These are phyloP conservation scores for Ceratobasidium sp. DNA, from an alignment of 1,284 basidiomycete species.

Conservation along the genomic window DNA sequence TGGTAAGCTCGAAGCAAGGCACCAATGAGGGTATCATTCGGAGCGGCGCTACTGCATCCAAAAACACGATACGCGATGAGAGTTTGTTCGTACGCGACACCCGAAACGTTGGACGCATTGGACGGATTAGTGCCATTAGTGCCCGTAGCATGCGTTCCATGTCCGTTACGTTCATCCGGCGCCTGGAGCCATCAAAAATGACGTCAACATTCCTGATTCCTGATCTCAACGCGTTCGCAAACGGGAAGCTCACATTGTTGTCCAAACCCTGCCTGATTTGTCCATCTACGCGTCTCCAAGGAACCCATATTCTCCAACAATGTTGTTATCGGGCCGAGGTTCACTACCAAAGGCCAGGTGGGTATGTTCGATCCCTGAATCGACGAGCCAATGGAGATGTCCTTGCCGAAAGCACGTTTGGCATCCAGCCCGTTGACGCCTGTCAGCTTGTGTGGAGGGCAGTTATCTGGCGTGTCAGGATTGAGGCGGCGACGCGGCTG, in stretches of 20 bases:
- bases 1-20: constrained; percentile 51
- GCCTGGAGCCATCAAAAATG: constrained; percentile 8
- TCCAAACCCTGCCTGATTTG: background rate
- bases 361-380: constrained; percentile 62
- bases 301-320: constrained; percentile 60
- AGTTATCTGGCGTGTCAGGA: no score
- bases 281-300: constrained; percentile 54
- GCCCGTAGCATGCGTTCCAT: constrained; percentile 59
- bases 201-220: no score
- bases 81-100: constrained; percentile 38
- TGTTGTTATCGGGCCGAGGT: constrained; percentile 60
- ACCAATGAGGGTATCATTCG: constrained; percentile 46
- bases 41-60: constrained; percentile 28
- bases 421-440: constrained; percentile 60
- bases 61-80: constrained; percentile 45
- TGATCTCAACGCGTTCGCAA: background rate
- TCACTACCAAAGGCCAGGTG: constrained; percentile 62
- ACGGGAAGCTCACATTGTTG: constrained; percentile 18
- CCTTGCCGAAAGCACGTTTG: constrained; percentile 61
- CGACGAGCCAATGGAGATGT: constrained; percentile 62
- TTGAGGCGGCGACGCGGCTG: no score
- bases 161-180: constrained; percentile 57
- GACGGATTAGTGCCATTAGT: constrained; percentile 56
- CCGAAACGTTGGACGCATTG: constrained; percentile 53
- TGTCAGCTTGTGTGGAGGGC: constrained; percentile 34